Evolutionary conservation across 768 basidiomycete genomes (phyloP), one percentile per base, ranked within the genome.

Genomic region (Lanmaoa pseudosensibilis): DNA sequence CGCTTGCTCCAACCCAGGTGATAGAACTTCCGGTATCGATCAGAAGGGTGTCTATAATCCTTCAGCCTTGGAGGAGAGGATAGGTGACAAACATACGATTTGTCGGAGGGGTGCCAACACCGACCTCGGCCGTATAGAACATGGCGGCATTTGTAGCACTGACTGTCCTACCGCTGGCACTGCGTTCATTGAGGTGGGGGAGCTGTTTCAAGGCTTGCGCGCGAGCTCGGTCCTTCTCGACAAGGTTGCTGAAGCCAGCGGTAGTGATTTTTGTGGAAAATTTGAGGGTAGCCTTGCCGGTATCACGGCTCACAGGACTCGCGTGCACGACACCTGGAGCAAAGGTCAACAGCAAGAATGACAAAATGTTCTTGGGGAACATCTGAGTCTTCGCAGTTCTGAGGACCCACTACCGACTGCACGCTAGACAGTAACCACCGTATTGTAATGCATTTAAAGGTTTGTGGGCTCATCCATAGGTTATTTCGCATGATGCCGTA

Each of bases 21-120:
- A 65, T 66, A 4, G 69, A 58, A 49, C 72, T 74, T 46, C 72
- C 72, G 2, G 73, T 73, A 44, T 74, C 72, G 15, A 74, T 51
- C 5, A 73, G 23, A 18, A 73, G 61, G 8, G 59, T 59, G 41
- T 62, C 74, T 74, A 32, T 8, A 21, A 39, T 25, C 25, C 4
- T 16, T 46, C 7, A 52, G 46, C 34, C 9, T 16, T 2, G 12
- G 7, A 23, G 43, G 10, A 4, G 25, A 21, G 19, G 11, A 12
- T 25, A 11, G 30, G 47, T 2, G 19, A 23, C 11, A 25, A 4
- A 51, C 71, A 38, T 51, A 75, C 74, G 58, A 37, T 62, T 41
- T 13, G 70, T 62, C 1, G 70, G 46, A 27, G 72, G 72, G 27
- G 54, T 63, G 3, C 71, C 72, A 27, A 73, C 12, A 13, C 61